Evolutionary conservation across 148 eudicot genomes (phyloP).

Genomic region (Mesembryanthemum crystallinum): DNA sequence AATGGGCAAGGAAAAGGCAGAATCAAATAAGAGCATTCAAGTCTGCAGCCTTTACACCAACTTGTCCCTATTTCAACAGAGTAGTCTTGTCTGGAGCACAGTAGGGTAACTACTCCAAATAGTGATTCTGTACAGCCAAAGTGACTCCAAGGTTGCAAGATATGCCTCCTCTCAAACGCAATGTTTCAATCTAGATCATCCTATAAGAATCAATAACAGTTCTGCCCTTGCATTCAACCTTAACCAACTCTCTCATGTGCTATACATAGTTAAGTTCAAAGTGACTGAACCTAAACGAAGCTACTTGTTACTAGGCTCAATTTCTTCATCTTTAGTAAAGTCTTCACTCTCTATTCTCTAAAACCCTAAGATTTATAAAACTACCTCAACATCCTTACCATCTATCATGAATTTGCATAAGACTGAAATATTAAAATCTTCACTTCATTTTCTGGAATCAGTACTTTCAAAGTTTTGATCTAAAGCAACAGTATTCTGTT

Average conservation of each 20-base stretch:
- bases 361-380: too few relatives aligned
- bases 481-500: too few relatives aligned
- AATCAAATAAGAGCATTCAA: background rate
- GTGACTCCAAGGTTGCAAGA: background rate
- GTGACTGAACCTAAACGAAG: background rate
- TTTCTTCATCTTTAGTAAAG: too few relatives aligned
- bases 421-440: too few relatives aligned
- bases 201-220: background rate
- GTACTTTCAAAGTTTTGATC: too few relatives aligned
- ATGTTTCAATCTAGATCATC: background rate
- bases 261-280: background rate
- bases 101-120: too few relatives aligned
- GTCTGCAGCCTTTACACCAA: background rate
- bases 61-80: background rate
- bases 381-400: too few relatives aligned
- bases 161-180: background rate
- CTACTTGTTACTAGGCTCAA: background rate
- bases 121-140: background rate
- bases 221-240: background rate
- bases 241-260: constrained; percentile 9
- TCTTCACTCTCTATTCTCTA: too few relatives aligned
- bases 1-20: background rate
- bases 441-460: too few relatives aligned
- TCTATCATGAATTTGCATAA: too few relatives aligned
- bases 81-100: background rate